These are phyloP conservation scores for Leccinum incarnatum DNA, from an alignment of 768 basidiomycete species.

Conservation along the genomic window DNA sequence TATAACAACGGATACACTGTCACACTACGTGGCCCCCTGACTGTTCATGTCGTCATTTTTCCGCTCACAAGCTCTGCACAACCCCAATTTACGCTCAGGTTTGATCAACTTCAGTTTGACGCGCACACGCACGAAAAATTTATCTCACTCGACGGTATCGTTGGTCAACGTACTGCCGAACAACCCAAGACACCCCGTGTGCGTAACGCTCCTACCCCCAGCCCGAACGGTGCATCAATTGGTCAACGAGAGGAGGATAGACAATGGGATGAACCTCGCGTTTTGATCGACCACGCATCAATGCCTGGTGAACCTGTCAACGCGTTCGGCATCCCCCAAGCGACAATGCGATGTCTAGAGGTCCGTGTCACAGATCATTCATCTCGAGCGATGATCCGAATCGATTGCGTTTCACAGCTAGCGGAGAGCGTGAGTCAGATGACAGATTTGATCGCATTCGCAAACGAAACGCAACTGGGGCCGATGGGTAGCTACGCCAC, in stretches of 20 bases:
- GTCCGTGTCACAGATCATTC: slow-evolving; percentile 35
- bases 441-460: slow-evolving; percentile 71
- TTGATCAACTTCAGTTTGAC: slow-evolving; percentile 74
- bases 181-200: slow-evolving; percentile 38
- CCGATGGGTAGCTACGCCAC: slow-evolving; percentile 57
- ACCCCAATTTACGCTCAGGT: slow-evolving; percentile 47
- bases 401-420: slow-evolving; percentile 40
- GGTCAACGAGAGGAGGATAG: slow-evolving; percentile 49
- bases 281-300: slow-evolving; percentile 56
- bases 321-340: slow-evolving; percentile 85
- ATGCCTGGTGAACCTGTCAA: slow-evolving; percentile 84
- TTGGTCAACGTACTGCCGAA: slow-evolving; percentile 46
- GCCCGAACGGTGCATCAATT: slow-evolving; percentile 27
- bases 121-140: slow-evolving; percentile 72
- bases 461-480: slow-evolving; percentile 51
- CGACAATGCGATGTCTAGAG: slow-evolving; percentile 87
- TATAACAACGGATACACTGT: slow-evolving; percentile 80
- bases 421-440: slow-evolving; percentile 82
- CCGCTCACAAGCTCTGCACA: slow-evolving; percentile 21
- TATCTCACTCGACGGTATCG: slow-evolving; percentile 62
- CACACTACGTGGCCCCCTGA: slow-evolving; percentile 71
- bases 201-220: slow-evolving; percentile 35
- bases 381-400: slow-evolving; percentile 4
- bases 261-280: slow-evolving; percentile 65
- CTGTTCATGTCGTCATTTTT: slow-evolving; percentile 52